Base-by-base conservation (phyloP, 805 yeast genomes). In the Kluyveromyces dobzhanskii region DNA sequence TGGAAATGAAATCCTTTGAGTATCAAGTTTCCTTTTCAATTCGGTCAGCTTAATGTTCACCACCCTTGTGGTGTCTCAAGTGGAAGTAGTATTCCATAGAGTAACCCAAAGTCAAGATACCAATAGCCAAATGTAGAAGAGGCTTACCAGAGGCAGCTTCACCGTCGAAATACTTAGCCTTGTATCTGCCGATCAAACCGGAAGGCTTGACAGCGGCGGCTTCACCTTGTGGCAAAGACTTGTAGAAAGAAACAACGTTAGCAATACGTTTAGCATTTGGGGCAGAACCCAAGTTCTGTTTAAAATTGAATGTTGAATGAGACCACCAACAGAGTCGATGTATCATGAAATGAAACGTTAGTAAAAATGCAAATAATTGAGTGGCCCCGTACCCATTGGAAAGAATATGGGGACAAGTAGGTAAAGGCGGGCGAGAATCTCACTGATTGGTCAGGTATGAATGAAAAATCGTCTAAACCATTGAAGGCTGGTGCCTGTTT, bases 191-290 rank as follows among this genome's bases (percentile, higher is more conserved):
- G 48, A 79, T 60, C 50, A 83, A 75, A 46, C 82, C 78, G 49
- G 73, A 65, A 57, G 85, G 77, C 67, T 79, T 75, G 49, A 77
- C 67, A 53, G 78, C 78, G 50, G 90, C 79, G 45, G 94, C 94
- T 44, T 81, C 70, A 39, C 97, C 97, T 64, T 86, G 88, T 62
- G 98, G 98, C 57, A 90, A 78, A 54, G 86, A 80, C 72, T 90
- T 85, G 83, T 90, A 90, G 78, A 92, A 88, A 49, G 85, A 74
- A 56, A 90, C 97, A 57, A 90, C 95, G 65, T 85, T 84, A 51
- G 85, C 81, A 81, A 92, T 85, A 71, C 95, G 85, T 76, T 86
- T 85, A 55, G 97, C 97, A 57, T 90, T 83, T 59, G 97, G 96
- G 70, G 87, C 86, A 45, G 94, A 76, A 44, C 95, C 95, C 52